Base-by-base conservation (phyloP, 1,139 yeast genomes). In the Sporopachydermia cereana region DNA sequence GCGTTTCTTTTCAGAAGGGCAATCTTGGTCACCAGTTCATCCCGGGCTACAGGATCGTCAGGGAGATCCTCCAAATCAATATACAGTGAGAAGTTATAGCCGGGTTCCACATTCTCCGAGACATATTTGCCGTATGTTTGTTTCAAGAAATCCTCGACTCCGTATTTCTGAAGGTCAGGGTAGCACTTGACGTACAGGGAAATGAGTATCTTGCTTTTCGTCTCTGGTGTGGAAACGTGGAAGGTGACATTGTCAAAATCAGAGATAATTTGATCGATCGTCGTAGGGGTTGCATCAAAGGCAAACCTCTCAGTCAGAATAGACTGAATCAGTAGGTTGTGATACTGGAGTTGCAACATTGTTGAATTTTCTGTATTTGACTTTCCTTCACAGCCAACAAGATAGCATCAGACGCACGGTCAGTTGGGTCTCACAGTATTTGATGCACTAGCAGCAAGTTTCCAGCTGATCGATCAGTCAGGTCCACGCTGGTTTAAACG, bases 171-270 rank as follows among this genome's bases (percentile, higher is more conserved):
- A 56, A 86, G 70, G 56, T 85, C 95, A 24, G 66, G 63, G 80
- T 83, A 86, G 56, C 95, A 82, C 61, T 81, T 83, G 60, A 84
- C 75, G 53, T 74, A 76, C 51, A 86, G 69, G 20, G 94, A 83
- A 41, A 86, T 67, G 51, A 83, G 67, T 49, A 86, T 66, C 60
- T 75, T 67, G 41, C 77, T 65, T 69, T 77, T 84, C 56, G 69
- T 72, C 58, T 76, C 86, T 14, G 89, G 79, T 41, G 95, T 89
- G 43, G 95, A 82, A 51, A 93, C 71, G 63, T 89, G 97, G 65
- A 84, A 88, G 25, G 94, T 84, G 48, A 96, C 94, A 66, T 88
- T 88, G 63, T 91, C 98, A 58, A 91, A 91, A 67, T 91, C 99
- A 31, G 95, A 81, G 51, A 91, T 77, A 52, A 91, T 77, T 61